A percentile compares a stretch with the other conserved stretches of the same genome.
Evolutionary conservation across 2,329 filamentous ascomycete species (phyloP).

Genomic region (Nemania bipapillata): DNA sequence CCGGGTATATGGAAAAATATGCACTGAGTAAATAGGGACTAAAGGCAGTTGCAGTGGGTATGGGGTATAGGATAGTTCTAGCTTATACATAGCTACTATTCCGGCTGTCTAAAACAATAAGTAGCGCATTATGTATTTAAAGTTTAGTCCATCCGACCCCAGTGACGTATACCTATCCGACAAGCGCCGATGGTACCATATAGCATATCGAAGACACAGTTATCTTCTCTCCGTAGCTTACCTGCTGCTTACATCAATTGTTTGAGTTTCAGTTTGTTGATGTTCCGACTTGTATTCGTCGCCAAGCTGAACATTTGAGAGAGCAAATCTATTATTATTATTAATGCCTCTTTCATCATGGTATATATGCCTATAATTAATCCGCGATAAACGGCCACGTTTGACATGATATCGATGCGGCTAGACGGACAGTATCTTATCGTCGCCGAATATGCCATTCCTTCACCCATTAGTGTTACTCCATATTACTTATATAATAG

Average conservation of each 20-base stretch:
- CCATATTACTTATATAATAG: too few relatives aligned
- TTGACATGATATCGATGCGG: slow-evolving; percentile 11
- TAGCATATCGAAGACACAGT: background rate
- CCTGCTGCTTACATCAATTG: slow-evolving; percentile 1
- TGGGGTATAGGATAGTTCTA: too few relatives aligned
- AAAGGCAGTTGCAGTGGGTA: too few relatives aligned
- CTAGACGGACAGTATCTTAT: background rate
- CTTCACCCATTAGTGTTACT: slow-evolving; percentile 26
- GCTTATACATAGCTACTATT: too few relatives aligned
- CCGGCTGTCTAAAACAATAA: too few relatives aligned
- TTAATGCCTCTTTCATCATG: background rate
- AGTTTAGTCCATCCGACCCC: background rate
- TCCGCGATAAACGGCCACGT: slow-evolving; percentile 19
- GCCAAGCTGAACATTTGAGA: background rate
- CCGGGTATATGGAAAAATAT: background rate
- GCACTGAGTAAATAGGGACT: too few relatives aligned
- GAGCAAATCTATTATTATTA: slow-evolving; percentile 1
- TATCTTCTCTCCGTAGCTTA: background rate
- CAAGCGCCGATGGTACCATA: background rate
- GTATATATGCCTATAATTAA: background rate
- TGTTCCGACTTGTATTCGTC: background rate
- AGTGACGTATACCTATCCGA: background rate
- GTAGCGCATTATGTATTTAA: too few relatives aligned
- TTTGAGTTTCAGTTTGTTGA: background rate
- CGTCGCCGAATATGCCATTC: background rate